Percentiles rank a stretch among this genome's conserved stretches.
phyloP scores from a whole-genome alignment of 495 filamentous ascomycete genomes.

The Hamigera avellanea region DNA sequence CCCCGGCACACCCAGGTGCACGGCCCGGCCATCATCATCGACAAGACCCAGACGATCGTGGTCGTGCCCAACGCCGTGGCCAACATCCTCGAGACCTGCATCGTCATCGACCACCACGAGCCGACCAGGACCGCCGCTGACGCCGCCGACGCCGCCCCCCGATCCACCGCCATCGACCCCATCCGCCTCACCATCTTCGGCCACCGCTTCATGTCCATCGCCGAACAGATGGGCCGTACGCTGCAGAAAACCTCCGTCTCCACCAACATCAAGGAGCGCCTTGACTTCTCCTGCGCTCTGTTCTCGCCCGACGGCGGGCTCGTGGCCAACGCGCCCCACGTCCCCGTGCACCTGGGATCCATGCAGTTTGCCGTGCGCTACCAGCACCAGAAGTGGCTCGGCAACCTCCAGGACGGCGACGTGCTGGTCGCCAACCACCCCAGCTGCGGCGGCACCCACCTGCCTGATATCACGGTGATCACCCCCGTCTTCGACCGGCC shows the following conservation, averaged over 20 bases:
- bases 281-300: slow-evolving; percentile 93
- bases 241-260: slow-evolving; percentile 95
- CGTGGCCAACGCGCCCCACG: slow-evolving; percentile 89
- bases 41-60: slow-evolving; percentile 93
- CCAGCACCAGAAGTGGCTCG: slow-evolving; percentile 85
- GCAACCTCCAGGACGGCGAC: slow-evolving; percentile 80
- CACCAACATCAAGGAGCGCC: slow-evolving; percentile 94
- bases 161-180: slow-evolving; percentile 55
- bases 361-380: slow-evolving; percentile 95
- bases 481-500: slow-evolving; percentile 71
- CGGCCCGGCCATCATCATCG: slow-evolving; percentile 86
- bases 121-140: slow-evolving; percentile 35
- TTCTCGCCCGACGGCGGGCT: slow-evolving; percentile 86
- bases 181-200: slow-evolving; percentile 95
- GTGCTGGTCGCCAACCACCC: slow-evolving; percentile 95
- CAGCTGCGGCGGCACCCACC: slow-evolving; percentile 77
- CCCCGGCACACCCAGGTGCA: slow-evolving; percentile 62
- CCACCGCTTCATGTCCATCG: slow-evolving; percentile 97
- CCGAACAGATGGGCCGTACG: slow-evolving; percentile 93
- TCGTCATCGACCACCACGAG: slow-evolving; percentile 43
- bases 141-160: slow-evolving; percentile 66
- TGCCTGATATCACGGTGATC: slow-evolving; percentile 85
- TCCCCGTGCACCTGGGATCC: slow-evolving; percentile 83
- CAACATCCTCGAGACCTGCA: slow-evolving; percentile 29
- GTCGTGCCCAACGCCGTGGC: slow-evolving; percentile 65